Base-by-base conservation (phyloP, 164 flowering plant species). In the Vitis amurensis region DNA sequence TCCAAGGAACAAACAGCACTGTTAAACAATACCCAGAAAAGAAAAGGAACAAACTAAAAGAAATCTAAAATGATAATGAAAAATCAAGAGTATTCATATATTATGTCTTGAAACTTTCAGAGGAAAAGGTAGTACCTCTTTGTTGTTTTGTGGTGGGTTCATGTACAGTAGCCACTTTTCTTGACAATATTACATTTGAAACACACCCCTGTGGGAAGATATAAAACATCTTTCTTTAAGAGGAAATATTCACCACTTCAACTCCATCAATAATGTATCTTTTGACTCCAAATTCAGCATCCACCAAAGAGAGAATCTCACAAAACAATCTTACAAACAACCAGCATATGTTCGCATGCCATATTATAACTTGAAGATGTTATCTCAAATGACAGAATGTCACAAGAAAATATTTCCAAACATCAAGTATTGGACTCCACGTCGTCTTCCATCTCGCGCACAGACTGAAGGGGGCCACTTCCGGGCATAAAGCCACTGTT, bases 391-490 rank as follows among this genome's bases (percentile, higher is more conserved):
- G 44, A 62, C 13, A 44, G 10, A 62, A 14, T 14, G 14, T 62
- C 17, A 47, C 12, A 0, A 37, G 49, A 53, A 50, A 51, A 12
- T 37, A 57, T 15, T 70, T 13, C 10, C 3, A 30, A 68, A 60
- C 12, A 50, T 80, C 78, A 82, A 48, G 74, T 71, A 77, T 83
- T 83, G 77, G 78, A 76, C 61, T 86, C 89, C 67, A 63, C 70
- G 63, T 88, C 88, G 76, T 85, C 92, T 65, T 86, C 90, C 76
- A 77, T 78, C 84, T 86, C 92, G 53, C 66, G 81, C 71, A 88
- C 92, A 29, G 89, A 81, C 74, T 88, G 92, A 59, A 88, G 88
- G 50, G 89, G 90, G 57, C 83, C 80, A 47, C 87, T 77, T 67
- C 83, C 87, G 31, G 73, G 73, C 50, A 74, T 31, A 59, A 82